Percentiles rank a stretch among this genome's conserved stretches.
Conservation (phyloP, 2,329 filamentous ascomycete genomes). For the Aspergillus nomiae region DNA sequence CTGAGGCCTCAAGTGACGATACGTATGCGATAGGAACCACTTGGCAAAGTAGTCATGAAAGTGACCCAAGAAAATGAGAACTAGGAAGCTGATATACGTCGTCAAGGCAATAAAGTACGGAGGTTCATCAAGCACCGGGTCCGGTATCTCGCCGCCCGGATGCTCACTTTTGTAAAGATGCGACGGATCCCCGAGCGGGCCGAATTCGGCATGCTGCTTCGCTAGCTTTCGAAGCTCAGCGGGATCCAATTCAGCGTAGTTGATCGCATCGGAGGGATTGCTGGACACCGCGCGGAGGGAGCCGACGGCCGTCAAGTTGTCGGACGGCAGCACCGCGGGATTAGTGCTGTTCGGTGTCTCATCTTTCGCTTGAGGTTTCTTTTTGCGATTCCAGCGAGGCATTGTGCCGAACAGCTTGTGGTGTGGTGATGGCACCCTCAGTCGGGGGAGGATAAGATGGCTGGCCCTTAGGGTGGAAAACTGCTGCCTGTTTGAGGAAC, state of each 20-base stretch:
- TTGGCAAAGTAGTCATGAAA: conserved; percentile 94
- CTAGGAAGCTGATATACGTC: conserved; percentile 93
- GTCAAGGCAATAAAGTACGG: conserved; percentile 92
- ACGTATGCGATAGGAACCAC: conserved; percentile 79
- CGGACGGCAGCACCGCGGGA: conserved; percentile 3
- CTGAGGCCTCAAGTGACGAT: conserved; percentile 73
- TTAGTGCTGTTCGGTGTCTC: conserved; percentile 10
- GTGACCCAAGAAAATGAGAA: conserved; percentile 90
- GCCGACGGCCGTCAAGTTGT: conserved; percentile 14
- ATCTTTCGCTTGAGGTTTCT: conserved; percentile 14
- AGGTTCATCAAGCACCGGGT: conserved; percentile 86
- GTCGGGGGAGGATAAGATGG: not conserved
- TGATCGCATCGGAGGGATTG: conserved; percentile 13
- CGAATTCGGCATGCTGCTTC: conserved; percentile 82
- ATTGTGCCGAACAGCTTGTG: conserved; percentile 11
- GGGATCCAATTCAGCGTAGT: conserved; percentile 36
- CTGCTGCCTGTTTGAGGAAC: not conserved
- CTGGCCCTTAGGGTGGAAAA: not conserved
- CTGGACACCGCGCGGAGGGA: conserved; percentile 21
- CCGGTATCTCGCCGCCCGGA: conserved; percentile 71
- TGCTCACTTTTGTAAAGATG: conserved; percentile 87
- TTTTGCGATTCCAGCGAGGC: conserved; percentile 27
- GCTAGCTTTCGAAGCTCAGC: conserved; percentile 72
- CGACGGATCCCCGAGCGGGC: conserved; percentile 71
- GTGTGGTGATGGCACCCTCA: not conserved